These are phyloP conservation scores for Diaporthe sp. DNA, from an alignment of 2,329 filamentous ascomycete species.

Conservation along the genomic window DNA sequence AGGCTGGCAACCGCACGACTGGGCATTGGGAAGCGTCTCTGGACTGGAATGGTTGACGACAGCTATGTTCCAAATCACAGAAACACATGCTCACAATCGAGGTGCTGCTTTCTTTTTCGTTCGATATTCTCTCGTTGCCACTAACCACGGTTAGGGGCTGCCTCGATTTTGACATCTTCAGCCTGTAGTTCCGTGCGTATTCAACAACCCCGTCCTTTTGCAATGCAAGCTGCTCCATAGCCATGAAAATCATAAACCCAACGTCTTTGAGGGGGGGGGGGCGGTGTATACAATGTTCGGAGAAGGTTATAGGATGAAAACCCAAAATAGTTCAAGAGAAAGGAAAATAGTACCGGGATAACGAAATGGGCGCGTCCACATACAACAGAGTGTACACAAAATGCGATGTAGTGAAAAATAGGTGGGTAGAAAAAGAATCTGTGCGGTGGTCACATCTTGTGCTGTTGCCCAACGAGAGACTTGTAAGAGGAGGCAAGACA, in stretches of 20 bases:
- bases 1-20: neutral
- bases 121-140: conserved; percentile 18
- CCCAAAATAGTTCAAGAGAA: neutral
- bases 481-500: conserved; percentile 8
- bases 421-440: conserved; percentile 14
- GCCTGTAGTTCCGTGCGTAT: neutral
- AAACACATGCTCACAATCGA: neutral
- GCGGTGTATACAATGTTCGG: conserved; percentile 13
- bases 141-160: neutral
- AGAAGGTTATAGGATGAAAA: conserved; percentile 4
- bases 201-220: conserved; percentile 2
- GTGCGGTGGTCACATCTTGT: conserved; percentile 22
- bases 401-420: conserved; percentile 22
- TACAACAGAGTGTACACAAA: conserved; percentile 31
- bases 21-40: neutral
- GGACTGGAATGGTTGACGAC: neutral
- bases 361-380: conserved; percentile 17
- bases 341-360: neutral
- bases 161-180: neutral
- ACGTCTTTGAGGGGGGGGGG: conserved; percentile 9
- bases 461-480: conserved; percentile 23
- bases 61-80: neutral
- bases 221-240: conserved; percentile 19
- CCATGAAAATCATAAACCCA: conserved; percentile 32
- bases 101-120: neutral